Evolutionary conservation across 805 yeast genomes (phyloP), one percentile per base, ranked within the genome.

Genomic region (Teunomyces pallodes): DNA sequence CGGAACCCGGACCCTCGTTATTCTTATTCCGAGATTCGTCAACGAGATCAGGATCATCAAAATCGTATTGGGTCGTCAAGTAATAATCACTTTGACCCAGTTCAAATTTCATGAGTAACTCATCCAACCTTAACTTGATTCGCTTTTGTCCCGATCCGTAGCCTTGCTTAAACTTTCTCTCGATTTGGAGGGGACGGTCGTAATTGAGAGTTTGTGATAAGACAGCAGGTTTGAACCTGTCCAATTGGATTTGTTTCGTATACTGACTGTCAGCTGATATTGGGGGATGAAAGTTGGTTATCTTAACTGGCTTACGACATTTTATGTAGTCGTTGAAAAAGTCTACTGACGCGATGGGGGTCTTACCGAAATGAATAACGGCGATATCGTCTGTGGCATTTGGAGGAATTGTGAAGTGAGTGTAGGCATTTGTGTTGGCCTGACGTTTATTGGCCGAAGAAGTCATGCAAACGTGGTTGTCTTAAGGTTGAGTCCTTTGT

Each of bases 81-180:
- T 86, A 86, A 48, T 77, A 72, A 0, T 70, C 63, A 27, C 65
- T 74, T 13, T 78, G 79, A 0, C 80, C 82, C 3, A 55, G 40
- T 27, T 60, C 47, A 26, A 83, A 55, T 50, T 64, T 69, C 0
- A 63, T 58, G 45, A 83, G 61, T 42, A 86, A 73, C 14, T 81
- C 80, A 0, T 58, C 57, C 50, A 86, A 71, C 2, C 67, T 61
- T 80, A 84, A 74, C 46, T 73, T 72, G 12, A 74, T 61, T 52
- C 90, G 67, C 47, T 70, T 68, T 16, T 71, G 70, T 1, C 90
- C 90, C 41, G 83, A 77, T 1, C 92, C 92, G 65, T 80, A 86
- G 2, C 91, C 91, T 42, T 83, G 83, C 38, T 72, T 64, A 10
- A 64, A 61, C 55, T 81, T 80, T 52, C 74, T 74, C 57, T 86